These are phyloP conservation scores for Diaporthe caulivora DNA, from an alignment of 2,329 filamentous ascomycete species.

Conservation along the genomic window DNA sequence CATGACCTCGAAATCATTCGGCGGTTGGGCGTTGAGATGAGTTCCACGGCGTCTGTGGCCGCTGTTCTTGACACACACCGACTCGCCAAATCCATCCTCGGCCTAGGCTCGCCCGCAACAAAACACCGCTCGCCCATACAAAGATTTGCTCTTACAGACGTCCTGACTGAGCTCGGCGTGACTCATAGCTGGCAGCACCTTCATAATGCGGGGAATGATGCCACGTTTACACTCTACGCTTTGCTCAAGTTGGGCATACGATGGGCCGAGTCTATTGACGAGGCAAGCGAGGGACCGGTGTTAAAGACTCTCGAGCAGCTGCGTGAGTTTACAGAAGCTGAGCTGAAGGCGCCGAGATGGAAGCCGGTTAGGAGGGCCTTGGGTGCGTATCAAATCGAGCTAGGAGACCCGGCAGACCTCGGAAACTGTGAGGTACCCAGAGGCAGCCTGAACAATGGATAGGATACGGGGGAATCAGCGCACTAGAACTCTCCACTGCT, in stretches of 20 bases:
- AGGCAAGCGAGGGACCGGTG: not conserved
- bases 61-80: slow-evolving; percentile 28
- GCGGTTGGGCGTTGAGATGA: slow-evolving; percentile 1
- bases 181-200: slow-evolving; percentile 8
- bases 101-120: not conserved
- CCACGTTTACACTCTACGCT: slow-evolving; percentile 26
- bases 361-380: slow-evolving; percentile 18
- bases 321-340: slow-evolving; percentile 13
- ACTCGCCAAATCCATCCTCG: slow-evolving; percentile 26
- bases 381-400: not conserved
- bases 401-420: not conserved
- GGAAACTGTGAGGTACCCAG: not conserved
- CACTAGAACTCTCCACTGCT: too few species aligned
- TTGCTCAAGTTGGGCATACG: slow-evolving; percentile 9
- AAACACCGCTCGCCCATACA: slow-evolving; percentile 19
- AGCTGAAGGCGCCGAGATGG: slow-evolving; percentile 16
- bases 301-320: slow-evolving; percentile 8
- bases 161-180: slow-evolving; percentile 25
- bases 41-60: not conserved
- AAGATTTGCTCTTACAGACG: not conserved
- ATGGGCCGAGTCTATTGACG: slow-evolving; percentile 1
- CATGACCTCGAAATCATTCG: slow-evolving; percentile 24
- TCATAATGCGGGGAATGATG: slow-evolving; percentile 29
- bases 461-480: not conserved
- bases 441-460: not conserved